A percentile compares a stretch with the other conserved stretches of the same genome.
These are phyloP conservation scores for Fusarium sp. DNA, from an alignment of 2,329 filamentous ascomycete genomes.

Conservation along the genomic window DNA sequence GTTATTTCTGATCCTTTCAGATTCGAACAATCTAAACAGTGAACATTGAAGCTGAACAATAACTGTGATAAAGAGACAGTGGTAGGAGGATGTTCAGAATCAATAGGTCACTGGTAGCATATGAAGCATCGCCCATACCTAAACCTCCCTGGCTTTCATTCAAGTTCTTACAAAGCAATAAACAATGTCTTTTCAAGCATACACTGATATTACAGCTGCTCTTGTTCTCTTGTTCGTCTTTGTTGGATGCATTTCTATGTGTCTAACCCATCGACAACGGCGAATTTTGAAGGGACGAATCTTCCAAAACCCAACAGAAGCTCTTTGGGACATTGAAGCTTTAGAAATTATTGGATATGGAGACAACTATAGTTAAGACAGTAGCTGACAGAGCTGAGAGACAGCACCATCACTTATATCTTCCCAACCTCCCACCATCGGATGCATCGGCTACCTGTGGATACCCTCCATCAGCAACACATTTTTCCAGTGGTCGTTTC, in stretches of 20 bases:
- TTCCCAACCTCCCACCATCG: slow-evolving; percentile 26
- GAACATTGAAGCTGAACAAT: not conserved
- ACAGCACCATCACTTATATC: slow-evolving; percentile 9
- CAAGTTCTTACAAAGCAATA: not conserved
- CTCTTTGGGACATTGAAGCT: not conserved
- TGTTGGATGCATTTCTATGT: no score
- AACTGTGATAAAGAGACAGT: not conserved
- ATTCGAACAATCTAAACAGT: not conserved
- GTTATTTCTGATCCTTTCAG: not conserved
- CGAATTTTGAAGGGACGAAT: not conserved
- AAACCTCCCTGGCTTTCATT: not conserved
- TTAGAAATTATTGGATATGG: no score
- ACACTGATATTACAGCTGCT: no score
- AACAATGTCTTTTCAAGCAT: not conserved
- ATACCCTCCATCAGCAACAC: slow-evolving; percentile 36
- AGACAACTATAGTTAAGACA: not conserved
- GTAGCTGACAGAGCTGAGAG: not conserved
- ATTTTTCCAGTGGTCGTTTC: slow-evolving; percentile 16
- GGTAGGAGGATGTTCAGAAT: not conserved
- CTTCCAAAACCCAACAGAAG: not conserved
- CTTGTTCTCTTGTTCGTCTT: no score
- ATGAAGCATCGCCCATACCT: not conserved
- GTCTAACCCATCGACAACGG: no score
- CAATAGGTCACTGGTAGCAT: not conserved
- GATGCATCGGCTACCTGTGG: slow-evolving; percentile 42